Percentiles rank a stretch among this genome's conserved stretches.
phyloP scores from a whole-genome alignment of 2,329 filamentous ascomycete species.

The Talaromyces sp. region DNA sequence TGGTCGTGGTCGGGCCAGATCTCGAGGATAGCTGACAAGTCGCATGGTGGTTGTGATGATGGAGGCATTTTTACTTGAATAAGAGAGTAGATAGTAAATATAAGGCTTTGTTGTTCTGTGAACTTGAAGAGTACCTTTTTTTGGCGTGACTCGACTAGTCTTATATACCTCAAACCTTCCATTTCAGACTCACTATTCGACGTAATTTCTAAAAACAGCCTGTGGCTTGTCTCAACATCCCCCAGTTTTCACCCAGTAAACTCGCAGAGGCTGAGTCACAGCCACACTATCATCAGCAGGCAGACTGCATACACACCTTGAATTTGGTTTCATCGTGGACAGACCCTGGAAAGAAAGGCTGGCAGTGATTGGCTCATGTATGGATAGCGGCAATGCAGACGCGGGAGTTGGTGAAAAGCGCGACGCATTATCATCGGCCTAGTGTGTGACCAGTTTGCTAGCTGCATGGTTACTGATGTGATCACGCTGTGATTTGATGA shows the following conservation, averaged over 20 bases:
- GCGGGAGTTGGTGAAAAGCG: not conserved
- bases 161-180: not conserved
- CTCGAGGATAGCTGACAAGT: conserved; percentile 4
- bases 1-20: not conserved
- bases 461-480: not conserved
- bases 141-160: not conserved
- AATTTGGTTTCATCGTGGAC: not conserved
- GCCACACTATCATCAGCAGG: not conserved
- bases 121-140: not conserved
- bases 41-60: not conserved
- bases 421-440: not conserved
- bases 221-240: not conserved
- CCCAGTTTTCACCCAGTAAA: not conserved
- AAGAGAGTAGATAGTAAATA: not conserved
- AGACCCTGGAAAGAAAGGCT: not conserved
- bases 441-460: not conserved
- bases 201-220: not conserved
- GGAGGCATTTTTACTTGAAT: not conserved
- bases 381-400: not conserved
- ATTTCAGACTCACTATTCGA: not conserved
- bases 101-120: not conserved
- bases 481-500: not conserved
- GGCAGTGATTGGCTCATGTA: not conserved
- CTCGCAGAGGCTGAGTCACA: not conserved
- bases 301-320: not conserved